Base-by-base conservation (phyloP, 2,329 filamentous ascomycete species). In the Beauveria brongniartii region DNA sequence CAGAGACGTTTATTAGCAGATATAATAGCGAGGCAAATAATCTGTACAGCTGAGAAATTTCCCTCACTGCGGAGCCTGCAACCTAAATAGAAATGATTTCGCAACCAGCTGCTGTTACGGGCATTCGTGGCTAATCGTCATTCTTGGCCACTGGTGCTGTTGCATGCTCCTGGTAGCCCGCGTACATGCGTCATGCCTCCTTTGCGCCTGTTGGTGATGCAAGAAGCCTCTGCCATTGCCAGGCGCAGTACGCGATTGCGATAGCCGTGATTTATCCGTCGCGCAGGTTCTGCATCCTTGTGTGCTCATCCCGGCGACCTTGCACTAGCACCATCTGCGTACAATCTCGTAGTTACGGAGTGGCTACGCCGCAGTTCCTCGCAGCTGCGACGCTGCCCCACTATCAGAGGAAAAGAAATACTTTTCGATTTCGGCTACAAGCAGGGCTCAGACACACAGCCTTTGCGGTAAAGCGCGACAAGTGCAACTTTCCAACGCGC, bases 291-390 rank as follows among this genome's bases (percentile, higher is more conserved):
- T 28, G 8, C 7, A 5, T 12, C 9, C 46, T 30, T 4, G 12
- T 14, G 1, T 16, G 3, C 22, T 41, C 14, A 3, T 7, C 9
- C n/a, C 7, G 9, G 5, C 30, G n/a, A 34, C 44, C 55, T 41
- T 58, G 55, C 46, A 50, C 55, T 58, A 58, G 55, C 55, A 58
- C 44, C 40, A 58, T 51, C 55, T 51, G 6, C 22, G 28, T 37
- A 34, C 26, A 20, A 44, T 47, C 53, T 55, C 40, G 37, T 10
- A 47, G 54, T 37, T 22, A 34, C 41, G 54, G 41, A 28, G 22
- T 10, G 37, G 54, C 26, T 22, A 34, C 26, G 54, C 54, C 43
- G 22, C 10, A 12, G 12, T 47, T 8, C 10, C 51, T 43, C 14
- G 7, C 41, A 16, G 2, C 20, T 48, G 30, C 46, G 28, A 46